Conservation (phyloP, 164 flowering plant species). For the Vitis labrusca region DNA sequence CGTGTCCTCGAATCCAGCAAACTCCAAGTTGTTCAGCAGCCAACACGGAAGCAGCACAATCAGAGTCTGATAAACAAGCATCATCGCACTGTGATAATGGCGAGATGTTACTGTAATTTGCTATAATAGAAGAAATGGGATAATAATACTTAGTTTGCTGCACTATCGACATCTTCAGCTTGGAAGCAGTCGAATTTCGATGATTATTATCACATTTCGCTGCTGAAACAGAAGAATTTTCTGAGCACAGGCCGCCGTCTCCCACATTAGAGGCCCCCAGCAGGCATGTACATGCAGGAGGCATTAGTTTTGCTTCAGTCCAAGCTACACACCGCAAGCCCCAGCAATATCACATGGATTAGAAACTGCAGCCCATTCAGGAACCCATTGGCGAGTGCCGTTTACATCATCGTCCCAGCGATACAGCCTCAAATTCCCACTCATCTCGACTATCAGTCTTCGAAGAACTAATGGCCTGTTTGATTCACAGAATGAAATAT, state of each 20-base stretch:
- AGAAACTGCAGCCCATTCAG: conserved; percentile 92
- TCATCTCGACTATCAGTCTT: conserved; percentile 60
- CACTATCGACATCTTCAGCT: conserved; percentile 45
- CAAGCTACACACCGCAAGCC: conserved; percentile 68
- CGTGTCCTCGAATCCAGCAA: conserved; percentile 80
- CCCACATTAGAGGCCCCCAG: conserved; percentile 50
- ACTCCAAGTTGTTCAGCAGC: conserved; percentile 71
- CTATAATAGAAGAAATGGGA: conserved; percentile 57
- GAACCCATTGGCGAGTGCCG: conserved; percentile 76
- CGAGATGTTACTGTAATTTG: conserved; percentile 63
- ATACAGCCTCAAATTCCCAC: conserved; percentile 76
- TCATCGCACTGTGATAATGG: conserved; percentile 66
- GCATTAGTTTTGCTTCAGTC: conserved; percentile 66
- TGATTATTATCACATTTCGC: conserved; percentile 30
- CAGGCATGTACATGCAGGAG: conserved; percentile 52
- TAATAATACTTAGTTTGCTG: conserved; percentile 74
- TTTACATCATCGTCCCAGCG: conserved; percentile 75
- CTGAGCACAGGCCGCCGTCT: conserved; percentile 28
- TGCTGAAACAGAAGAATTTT: conserved; percentile 14
- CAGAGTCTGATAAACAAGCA: conserved; percentile 68
- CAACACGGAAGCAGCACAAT: conserved; percentile 91
- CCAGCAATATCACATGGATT: conserved; percentile 90
- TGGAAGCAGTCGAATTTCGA: conserved; percentile 9
- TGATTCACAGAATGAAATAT: conserved; percentile 13
- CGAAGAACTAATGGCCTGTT: conserved; percentile 34